Conservation (phyloP, 2,329 filamentous ascomycete species). For the Pseudogymnoascus destructans region DNA sequence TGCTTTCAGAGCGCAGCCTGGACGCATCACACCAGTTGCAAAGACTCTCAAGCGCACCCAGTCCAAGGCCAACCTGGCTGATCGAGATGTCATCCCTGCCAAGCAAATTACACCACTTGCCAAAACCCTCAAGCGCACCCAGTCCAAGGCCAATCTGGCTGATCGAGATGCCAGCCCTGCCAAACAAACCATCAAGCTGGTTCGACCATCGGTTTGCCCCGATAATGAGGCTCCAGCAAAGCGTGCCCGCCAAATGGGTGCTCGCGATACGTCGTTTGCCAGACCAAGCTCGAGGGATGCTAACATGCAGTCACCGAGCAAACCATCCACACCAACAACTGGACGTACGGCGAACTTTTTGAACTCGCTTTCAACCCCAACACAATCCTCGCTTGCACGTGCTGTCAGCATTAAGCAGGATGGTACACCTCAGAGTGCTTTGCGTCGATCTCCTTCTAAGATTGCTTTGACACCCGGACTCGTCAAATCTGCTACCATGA, state of each 20-base stretch:
- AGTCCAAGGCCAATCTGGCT: constrained; percentile 52
- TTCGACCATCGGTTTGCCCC: constrained; percentile 15
- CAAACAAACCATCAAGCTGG: constrained; percentile 21
- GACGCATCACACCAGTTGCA: constrained; percentile 36
- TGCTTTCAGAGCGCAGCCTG: constrained; percentile 50
- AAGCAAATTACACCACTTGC: constrained; percentile 27
- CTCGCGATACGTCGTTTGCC: constrained; percentile 55
- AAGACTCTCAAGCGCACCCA: constrained; percentile 39
- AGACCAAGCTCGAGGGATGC: constrained; percentile 44
- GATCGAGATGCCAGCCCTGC: constrained; percentile 38
- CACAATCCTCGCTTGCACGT: constrained; percentile 59
- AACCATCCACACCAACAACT: constrained; percentile 32
- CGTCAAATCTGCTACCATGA: constrained; percentile 41
- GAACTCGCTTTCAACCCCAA: constrained; percentile 59
- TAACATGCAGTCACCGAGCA: constrained; percentile 37
- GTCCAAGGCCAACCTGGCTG: constrained; percentile 53
- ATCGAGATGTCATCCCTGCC: constrained; percentile 36
- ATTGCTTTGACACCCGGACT: constrained; percentile 30
- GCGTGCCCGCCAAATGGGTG: constrained; percentile 52
- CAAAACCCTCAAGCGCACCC: constrained; percentile 37
- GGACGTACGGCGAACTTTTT: constrained; percentile 34
- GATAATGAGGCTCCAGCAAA: constrained; percentile 42
- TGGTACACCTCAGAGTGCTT: constrained; percentile 32
- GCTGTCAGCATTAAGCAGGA: constrained; percentile 41
- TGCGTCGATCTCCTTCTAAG: constrained; percentile 26